Conservation (phyloP, 208 protist species). For the Endotrypanum monterogeii region DNA sequence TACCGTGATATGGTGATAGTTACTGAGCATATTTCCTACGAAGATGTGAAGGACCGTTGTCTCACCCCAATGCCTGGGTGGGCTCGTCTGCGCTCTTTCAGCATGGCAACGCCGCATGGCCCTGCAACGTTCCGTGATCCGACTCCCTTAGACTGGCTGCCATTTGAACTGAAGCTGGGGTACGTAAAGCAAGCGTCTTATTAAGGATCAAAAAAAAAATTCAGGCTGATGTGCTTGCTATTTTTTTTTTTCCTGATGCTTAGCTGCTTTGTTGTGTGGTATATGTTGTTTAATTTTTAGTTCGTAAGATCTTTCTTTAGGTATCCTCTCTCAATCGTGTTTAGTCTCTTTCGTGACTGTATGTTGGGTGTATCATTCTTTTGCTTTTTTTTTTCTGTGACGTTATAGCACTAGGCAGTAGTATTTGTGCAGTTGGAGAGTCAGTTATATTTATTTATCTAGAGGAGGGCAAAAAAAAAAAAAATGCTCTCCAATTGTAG, state of each 20-base stretch:
- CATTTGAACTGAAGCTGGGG: conserved; percentile 89
- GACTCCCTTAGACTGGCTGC: conserved; percentile 89
- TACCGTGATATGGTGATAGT: conserved; percentile 88
- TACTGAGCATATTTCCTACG: conserved; percentile 85
- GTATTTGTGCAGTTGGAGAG: conserved; percentile 1
- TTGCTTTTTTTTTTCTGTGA: neutral
- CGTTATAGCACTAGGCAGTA: neutral
- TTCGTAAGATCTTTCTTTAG: neutral
- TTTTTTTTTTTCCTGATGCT: conserved; percentile 9
- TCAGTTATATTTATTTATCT: neutral
- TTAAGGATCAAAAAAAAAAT: conserved; percentile 29
- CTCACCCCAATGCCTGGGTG: conserved; percentile 88
- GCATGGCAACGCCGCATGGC: conserved; percentile 67
- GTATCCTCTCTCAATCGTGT: neutral
- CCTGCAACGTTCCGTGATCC: conserved; percentile 81
- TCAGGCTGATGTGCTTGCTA: neutral
- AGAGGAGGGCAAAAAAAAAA: neutral
- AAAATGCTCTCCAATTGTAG: conserved; percentile 15
- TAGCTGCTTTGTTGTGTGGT: conserved; percentile 2
- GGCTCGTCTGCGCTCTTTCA: conserved; percentile 63
- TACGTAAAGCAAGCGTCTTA: conserved; percentile 91
- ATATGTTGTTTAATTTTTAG: conserved; percentile 7
- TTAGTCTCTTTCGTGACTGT: neutral
- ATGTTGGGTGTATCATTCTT: neutral
- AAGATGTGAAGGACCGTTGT: conserved; percentile 89